These are phyloP conservation scores for Viola odorata DNA, from an alignment of 345 rosid genomes.

Conservation along the genomic window DNA sequence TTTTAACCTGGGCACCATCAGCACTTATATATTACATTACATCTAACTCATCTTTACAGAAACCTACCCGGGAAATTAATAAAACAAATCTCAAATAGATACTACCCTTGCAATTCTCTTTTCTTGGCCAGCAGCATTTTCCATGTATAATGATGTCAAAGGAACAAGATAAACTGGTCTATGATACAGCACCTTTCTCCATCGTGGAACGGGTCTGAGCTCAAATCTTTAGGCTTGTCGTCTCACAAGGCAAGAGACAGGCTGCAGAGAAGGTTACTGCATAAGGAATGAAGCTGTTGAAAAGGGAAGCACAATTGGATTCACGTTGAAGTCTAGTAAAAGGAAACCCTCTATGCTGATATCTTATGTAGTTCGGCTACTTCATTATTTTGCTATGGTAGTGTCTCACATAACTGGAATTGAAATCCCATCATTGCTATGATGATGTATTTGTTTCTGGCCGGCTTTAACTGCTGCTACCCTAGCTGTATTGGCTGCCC, in stretches of 20 bases:
- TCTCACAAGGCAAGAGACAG: slow-evolving; percentile 14
- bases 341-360: slow-evolving; percentile 3
- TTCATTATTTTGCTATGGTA: not conserved
- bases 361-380: slow-evolving; percentile 4
- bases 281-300: slow-evolving; percentile 4
- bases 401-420: slow-evolving; percentile 42
- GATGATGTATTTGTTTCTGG: slow-evolving; percentile 64
- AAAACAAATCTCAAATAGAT: not conserved
- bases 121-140: slow-evolving; percentile 4
- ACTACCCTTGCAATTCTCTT: not conserved
- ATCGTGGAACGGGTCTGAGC: slow-evolving; percentile 2
- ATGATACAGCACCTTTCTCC: slow-evolving; percentile 11
- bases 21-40: slow-evolving; percentile 19
- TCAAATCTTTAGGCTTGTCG: slow-evolving; percentile 1
- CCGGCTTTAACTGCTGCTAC: slow-evolving; percentile 81
- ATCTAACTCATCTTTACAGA: slow-evolving; percentile 33
- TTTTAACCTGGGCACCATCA: slow-evolving; percentile 24
- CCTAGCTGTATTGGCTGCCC: slow-evolving; percentile 88
- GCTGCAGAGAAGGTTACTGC: slow-evolving; percentile 17
- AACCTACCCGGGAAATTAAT: slow-evolving; percentile 5
- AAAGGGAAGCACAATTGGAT: slow-evolving; percentile 5
- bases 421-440: slow-evolving; percentile 41
- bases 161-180: slow-evolving; percentile 9
- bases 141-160: slow-evolving; percentile 1
- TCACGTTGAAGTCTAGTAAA: slow-evolving; percentile 3